These are phyloP conservation scores for Phytophthora hibernalis DNA, from an alignment of 352 stramenopile genomes.

Conservation along the genomic window DNA sequence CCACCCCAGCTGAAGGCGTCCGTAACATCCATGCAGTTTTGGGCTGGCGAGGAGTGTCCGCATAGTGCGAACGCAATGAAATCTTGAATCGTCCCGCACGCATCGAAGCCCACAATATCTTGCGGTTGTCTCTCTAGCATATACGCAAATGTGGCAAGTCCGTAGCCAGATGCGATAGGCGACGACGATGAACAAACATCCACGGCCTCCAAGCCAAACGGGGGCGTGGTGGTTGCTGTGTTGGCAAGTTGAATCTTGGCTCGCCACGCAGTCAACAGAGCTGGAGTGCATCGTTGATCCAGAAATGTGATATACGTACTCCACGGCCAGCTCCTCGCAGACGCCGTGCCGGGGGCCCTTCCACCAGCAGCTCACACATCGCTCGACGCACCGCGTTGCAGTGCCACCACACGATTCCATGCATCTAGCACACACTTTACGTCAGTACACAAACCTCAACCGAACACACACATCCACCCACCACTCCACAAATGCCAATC, in stretches of 20 bases:
- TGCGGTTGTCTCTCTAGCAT: conserved; percentile 37
- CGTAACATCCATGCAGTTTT: conserved; percentile 69
- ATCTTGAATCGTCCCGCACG: conserved; percentile 79
- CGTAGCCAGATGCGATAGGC: conserved; percentile 63
- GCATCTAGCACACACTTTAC: conserved; percentile 53
- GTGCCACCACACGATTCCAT: conserved; percentile 83
- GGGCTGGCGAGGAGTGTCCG: conserved; percentile 31
- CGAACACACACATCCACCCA: conserved; percentile 14
- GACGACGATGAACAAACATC: conserved; percentile 40
- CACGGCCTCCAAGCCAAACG: conserved; percentile 8
- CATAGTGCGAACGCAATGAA: conserved; percentile 69
- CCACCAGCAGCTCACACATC: conserved; percentile 22
- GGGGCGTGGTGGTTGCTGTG: background rate
- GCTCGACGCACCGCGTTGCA: conserved; percentile 39
- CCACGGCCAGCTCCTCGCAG: conserved; percentile 39
- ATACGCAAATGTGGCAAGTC: conserved; percentile 68
- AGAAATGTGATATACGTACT: conserved; percentile 75
- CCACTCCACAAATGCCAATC: conserved; percentile 73
- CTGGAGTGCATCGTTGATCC: conserved; percentile 64
- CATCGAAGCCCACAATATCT: conserved; percentile 48
- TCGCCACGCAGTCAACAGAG: conserved; percentile 47
- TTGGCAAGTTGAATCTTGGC: conserved; percentile 30
- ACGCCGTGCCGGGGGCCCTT: background rate
- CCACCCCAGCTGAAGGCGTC: conserved; percentile 79
- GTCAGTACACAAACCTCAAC: background rate